Conservation (phyloP, 2,329 filamentous ascomycete genomes). For the Aphanocladium album region DNA sequence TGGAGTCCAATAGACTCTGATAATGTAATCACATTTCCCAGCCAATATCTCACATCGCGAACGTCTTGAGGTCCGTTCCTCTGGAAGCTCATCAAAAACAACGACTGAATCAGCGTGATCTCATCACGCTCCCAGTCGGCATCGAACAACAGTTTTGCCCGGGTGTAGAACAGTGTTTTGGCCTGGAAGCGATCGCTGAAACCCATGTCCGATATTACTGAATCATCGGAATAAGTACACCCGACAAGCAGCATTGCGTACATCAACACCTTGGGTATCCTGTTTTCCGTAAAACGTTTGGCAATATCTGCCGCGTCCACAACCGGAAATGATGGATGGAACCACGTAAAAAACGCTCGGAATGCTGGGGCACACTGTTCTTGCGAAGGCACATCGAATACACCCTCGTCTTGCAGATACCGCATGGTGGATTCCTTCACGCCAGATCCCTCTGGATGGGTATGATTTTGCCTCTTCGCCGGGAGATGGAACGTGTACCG, state of each 20-base stretch:
- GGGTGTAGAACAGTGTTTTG: slow-evolving; percentile 45
- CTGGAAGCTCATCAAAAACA: slow-evolving; percentile 54
- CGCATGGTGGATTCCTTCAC: slow-evolving; percentile 44
- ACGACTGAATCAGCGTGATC: slow-evolving; percentile 42
- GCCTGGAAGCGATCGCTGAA: slow-evolving; percentile 44
- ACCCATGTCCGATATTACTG: slow-evolving; percentile 38
- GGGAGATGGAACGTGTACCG: slow-evolving; percentile 27
- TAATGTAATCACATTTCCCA: slow-evolving; percentile 45
- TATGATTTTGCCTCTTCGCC: slow-evolving; percentile 22
- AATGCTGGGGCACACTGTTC: slow-evolving; percentile 38
- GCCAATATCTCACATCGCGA: slow-evolving; percentile 45
- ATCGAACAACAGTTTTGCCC: slow-evolving; percentile 47
- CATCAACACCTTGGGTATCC: slow-evolving; percentile 44
- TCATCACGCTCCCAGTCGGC: slow-evolving; percentile 48
- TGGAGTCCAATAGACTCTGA: slow-evolving; percentile 46
- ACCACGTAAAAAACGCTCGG: slow-evolving; percentile 50
- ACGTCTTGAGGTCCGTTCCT: slow-evolving; percentile 43
- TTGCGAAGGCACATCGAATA: slow-evolving; percentile 40
- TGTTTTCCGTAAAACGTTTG: slow-evolving; percentile 32
- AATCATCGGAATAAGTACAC: slow-evolving; percentile 46
- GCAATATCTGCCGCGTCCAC: slow-evolving; percentile 42
- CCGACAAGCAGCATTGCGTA: slow-evolving; percentile 52
- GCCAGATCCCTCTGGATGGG: slow-evolving; percentile 22
- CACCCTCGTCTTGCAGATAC: slow-evolving; percentile 41
- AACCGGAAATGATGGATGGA: slow-evolving; percentile 52